Evolutionary conservation across 805 yeast genomes (phyloP).

Genomic region (Yueomyces sinensis): DNA sequence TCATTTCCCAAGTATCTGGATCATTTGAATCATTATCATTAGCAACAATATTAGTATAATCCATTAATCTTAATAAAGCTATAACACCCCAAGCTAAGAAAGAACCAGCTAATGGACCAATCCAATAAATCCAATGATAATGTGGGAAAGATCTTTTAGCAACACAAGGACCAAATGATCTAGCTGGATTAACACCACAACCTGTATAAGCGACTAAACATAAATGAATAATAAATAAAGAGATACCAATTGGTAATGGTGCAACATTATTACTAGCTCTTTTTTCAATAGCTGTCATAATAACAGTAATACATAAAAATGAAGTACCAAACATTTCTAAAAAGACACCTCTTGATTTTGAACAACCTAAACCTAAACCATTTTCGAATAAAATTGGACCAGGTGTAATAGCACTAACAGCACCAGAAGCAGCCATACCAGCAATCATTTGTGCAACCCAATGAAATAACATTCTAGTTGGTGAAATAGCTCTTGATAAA

Average conservation of each 20-base stretch:
- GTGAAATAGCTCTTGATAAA: constrained; percentile 62
- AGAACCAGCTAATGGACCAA: constrained; percentile 73
- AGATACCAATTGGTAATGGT: constrained; percentile 71
- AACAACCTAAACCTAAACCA: constrained; percentile 56
- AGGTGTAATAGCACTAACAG: constrained; percentile 75
- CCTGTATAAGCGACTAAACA: constrained; percentile 75
- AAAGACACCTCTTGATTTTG: constrained; percentile 64
- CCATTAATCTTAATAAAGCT: constrained; percentile 49
- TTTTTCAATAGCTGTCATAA: constrained; percentile 76
- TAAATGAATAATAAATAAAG: constrained; percentile 72
- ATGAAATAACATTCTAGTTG: constrained; percentile 56
- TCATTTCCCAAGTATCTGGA: too few relatives aligned
- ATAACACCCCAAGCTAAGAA: constrained; percentile 52
- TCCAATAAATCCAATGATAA: constrained; percentile 90
- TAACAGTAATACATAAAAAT: constrained; percentile 60
- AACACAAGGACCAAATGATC: constrained; percentile 74
- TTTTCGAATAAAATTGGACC: constrained; percentile 64
- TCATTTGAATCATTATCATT: too few relatives aligned
- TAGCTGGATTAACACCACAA: constrained; percentile 87
- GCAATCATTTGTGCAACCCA: constrained; percentile 60
- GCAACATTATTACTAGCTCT: constrained; percentile 65
- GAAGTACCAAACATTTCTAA: constrained; percentile 73
- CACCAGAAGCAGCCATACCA: constrained; percentile 89
- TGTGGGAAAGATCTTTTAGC: constrained; percentile 61
- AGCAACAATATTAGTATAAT: constrained; percentile 40